Base-by-base conservation (phyloP, 768 basidiomycete species). In the Coprinopsis sp. region DNA sequence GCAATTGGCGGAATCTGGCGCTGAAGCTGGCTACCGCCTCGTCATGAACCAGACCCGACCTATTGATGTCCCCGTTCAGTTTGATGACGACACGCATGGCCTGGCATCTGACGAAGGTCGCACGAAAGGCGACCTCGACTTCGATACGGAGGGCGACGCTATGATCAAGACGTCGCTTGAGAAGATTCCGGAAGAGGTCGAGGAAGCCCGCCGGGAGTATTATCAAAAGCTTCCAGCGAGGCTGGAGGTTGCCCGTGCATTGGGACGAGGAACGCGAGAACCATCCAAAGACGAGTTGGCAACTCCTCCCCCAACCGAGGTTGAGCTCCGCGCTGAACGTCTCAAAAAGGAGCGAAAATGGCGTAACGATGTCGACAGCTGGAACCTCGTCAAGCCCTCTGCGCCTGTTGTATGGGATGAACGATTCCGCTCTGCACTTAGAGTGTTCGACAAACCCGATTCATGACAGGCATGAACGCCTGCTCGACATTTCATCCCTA, bases 281-380 rank as follows among this genome's bases (percentile, higher is more conserved):
- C 81, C 84, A n/a, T 95, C 91, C 12, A 87, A 87, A 59, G 88
- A 87, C 49, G 95, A 97, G 64, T 56, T 64, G 34, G 73, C 72
- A 12, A 77, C 85, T 55, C 89, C 91, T 2, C 90, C 92, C 3
- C 82, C 81, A 23, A 92, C 87, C 1, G 91, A 97, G 66, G 84
- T 89, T 18, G 90, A 96, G 60, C 71, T 98, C 47, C 79, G 87
- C 36, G 84, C 84, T 30, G 92, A 97, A 66, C 73, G 95, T 54
- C 63, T 92, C 63, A 85, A 86, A 65, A 95, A 93, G 67, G 95
- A 98, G 68, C 63, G 81, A 54, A 72, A 81, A 55, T 98, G 95
- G 95, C 76, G 80, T 36, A 73, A 77, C 18, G 87, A 94, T 56
- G 67, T 86, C 45, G 73, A 73, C 41, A 93, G 89, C 2, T 97